A percentile compares a stretch with the other conserved stretches of the same genome.
These are phyloP conservation scores for Fusarium sublunatum DNA, from an alignment of 2,329 filamentous ascomycete genomes.

Conservation along the genomic window DNA sequence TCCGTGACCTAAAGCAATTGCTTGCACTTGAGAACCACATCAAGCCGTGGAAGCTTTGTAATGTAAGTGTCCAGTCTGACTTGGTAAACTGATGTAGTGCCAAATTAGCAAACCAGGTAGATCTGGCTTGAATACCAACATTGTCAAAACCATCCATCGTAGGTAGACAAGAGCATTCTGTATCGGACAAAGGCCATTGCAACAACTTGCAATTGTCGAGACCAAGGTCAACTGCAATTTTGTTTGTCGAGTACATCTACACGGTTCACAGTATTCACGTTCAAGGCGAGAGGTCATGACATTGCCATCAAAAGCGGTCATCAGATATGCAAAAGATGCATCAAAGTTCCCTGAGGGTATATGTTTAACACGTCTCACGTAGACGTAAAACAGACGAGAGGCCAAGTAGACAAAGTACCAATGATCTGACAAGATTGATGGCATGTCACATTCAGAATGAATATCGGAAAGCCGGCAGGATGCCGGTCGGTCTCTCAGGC, in stretches of 20 bases:
- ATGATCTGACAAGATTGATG: slow-evolving; percentile 41
- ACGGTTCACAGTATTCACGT: slow-evolving; percentile 4
- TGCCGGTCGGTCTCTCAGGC: slow-evolving; percentile 80
- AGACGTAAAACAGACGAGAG: slow-evolving; percentile 42
- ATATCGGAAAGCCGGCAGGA: slow-evolving; percentile 68
- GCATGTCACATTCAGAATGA: slow-evolving; percentile 54
- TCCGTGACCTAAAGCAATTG: no score
- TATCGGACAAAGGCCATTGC: no score
- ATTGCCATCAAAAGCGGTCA: not conserved
- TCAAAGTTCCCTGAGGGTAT: slow-evolving; percentile 24
- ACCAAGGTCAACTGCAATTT: not conserved
- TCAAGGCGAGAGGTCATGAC: not conserved
- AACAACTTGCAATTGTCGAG: no score
- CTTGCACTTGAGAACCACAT: no score
- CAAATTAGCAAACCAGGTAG: no score
- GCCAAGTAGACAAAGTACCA: slow-evolving; percentile 39
- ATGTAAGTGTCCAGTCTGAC: no score
- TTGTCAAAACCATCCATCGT: no score
- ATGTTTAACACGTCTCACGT: slow-evolving; percentile 39
- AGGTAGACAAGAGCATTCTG: no score
- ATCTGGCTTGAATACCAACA: no score
- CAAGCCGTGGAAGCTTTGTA: no score
- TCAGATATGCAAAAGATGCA: slow-evolving; percentile 18
- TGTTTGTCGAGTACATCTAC: not conserved
- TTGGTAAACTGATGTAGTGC: no score